Base-by-base conservation (phyloP, 345 rosid genomes). In the Eucalyptus leucophloia region DNA sequence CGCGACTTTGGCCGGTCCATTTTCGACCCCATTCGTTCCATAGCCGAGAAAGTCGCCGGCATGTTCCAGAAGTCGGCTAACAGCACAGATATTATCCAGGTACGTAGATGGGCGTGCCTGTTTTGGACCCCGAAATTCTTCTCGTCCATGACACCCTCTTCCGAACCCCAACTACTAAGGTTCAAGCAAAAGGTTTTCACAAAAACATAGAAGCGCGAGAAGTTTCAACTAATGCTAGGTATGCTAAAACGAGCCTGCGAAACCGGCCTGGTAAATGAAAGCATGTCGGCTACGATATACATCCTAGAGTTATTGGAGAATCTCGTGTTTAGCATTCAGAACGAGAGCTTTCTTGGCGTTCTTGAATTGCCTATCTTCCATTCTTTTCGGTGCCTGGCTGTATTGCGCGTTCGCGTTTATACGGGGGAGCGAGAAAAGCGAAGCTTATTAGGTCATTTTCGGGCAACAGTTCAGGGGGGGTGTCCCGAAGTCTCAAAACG, bases 51-150 rank as follows among this genome's bases (percentile, higher is more conserved):
- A 88, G 37, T 94, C 90, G 90, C 93, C 30, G 80, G 87, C 86
- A 90, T 88, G 81, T 88, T 92, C 67, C n/a, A 67, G 87, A 50
- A 82, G 69, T 60, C 82, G 87, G 89, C 90, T 15, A 87, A 90
- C 90, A 69, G 60, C 49, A 83, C 93, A 32, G 95, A 94, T 56
- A 95, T 95, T 89, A 92, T 96, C 88, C 94, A 96, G 99, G 99
- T 98, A 93, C 87, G 80, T 9, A 23, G 85, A 40, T 23, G 85
- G 47, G 85, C 47, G 7, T 6, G 85, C 85, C 8, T 42, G 47
- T 40, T 40, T 77, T 23, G 85, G 30, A 23, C 85, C 26, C 85
- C 47, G 30, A 42, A 77, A 42, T 40, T 23, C 85, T 40, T 77
- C 85, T 77, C 47, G 42, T 40, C 45, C 28, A 40, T 40, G 47